Evolutionary conservation across 2,329 filamentous ascomycete species (phyloP).

Genomic region (Pseudogymnoascus sp.): DNA sequence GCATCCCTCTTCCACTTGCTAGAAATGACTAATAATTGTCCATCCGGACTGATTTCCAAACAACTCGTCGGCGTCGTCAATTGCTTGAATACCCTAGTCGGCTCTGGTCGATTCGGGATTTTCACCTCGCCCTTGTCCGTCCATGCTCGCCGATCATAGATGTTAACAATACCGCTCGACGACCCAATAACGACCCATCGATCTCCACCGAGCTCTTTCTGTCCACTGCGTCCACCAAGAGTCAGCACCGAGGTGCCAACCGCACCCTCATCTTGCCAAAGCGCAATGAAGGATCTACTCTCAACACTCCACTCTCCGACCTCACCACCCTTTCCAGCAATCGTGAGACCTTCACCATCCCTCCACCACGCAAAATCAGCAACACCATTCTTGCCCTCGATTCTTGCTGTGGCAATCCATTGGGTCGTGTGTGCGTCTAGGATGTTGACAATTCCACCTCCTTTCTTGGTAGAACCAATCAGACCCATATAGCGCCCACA

Average conservation of each 20-base stretch:
- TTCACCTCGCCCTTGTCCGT: slow-evolving; percentile 33
- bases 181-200: slow-evolving; percentile 86
- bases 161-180: slow-evolving; percentile 79
- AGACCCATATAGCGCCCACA: slow-evolving; percentile 81
- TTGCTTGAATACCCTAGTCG: slow-evolving; percentile 69
- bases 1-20: slow-evolving; percentile 85
- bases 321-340: slow-evolving; percentile 79
- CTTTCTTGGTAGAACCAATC: slow-evolving; percentile 70
- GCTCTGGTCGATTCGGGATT: slow-evolving; percentile 61
- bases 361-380: slow-evolving; percentile 93
- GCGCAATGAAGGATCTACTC: slow-evolving; percentile 59
- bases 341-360: slow-evolving; percentile 70
- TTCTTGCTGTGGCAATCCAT: slow-evolving; percentile 74
- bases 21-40: slow-evolving; percentile 79
- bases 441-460: slow-evolving; percentile 81
- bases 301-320: slow-evolving; percentile 80
- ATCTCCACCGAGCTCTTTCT: slow-evolving; percentile 61
- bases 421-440: slow-evolving; percentile 73
- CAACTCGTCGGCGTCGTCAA: slow-evolving; percentile 78
- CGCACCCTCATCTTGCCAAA: slow-evolving; percentile 87
- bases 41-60: slow-evolving; percentile 76
- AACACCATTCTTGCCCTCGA: slow-evolving; percentile 76
- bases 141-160: slow-evolving; percentile 67
- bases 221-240: slow-evolving; percentile 62
- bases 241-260: slow-evolving; percentile 76